Conservation (phyloP, 805 yeast species). For the Myxozyma kluyveri region DNA sequence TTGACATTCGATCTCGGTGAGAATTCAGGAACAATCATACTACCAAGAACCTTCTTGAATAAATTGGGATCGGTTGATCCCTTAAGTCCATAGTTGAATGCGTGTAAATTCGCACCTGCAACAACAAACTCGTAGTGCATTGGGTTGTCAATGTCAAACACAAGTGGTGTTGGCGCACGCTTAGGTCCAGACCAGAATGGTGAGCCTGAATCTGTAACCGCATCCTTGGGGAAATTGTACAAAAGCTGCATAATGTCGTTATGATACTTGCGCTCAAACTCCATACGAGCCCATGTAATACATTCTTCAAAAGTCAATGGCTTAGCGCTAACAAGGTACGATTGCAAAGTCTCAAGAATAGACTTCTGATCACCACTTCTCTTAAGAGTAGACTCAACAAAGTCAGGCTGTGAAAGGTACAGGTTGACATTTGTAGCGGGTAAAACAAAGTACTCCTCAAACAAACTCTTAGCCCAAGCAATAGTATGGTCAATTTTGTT, state of each 20-base stretch:
- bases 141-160: slow-evolving; percentile 67
- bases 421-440: slow-evolving; percentile 91
- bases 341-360: slow-evolving; percentile 68
- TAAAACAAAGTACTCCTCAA: slow-evolving; percentile 87
- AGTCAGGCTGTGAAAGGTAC: slow-evolving; percentile 87
- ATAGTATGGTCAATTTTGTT: slow-evolving; percentile 97
- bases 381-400: slow-evolving; percentile 85
- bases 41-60: slow-evolving; percentile 55
- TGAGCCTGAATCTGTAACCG: slow-evolving; percentile 82
- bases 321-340: slow-evolving; percentile 70
- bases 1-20: slow-evolving; percentile 69
- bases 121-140: slow-evolving; percentile 81
- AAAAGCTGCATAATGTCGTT: slow-evolving; percentile 86
- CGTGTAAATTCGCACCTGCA: slow-evolving; percentile 88
- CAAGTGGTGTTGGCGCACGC: slow-evolving; percentile 87
- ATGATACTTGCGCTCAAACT: slow-evolving; percentile 80
- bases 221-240: slow-evolving; percentile 93
- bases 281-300: slow-evolving; percentile 88
- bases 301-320: slow-evolving; percentile 92
- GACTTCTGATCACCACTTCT: slow-evolving; percentile 91
- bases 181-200: slow-evolving; percentile 98
- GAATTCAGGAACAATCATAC: slow-evolving; percentile 59
- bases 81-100: slow-evolving; percentile 83
- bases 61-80: slow-evolving; percentile 59
- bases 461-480: slow-evolving; percentile 97